Evolutionary conservation across 768 basidiomycete genomes (phyloP), one percentile per base, ranked within the genome.

Genomic region (Sistotremastrum niveocremeum): DNA sequence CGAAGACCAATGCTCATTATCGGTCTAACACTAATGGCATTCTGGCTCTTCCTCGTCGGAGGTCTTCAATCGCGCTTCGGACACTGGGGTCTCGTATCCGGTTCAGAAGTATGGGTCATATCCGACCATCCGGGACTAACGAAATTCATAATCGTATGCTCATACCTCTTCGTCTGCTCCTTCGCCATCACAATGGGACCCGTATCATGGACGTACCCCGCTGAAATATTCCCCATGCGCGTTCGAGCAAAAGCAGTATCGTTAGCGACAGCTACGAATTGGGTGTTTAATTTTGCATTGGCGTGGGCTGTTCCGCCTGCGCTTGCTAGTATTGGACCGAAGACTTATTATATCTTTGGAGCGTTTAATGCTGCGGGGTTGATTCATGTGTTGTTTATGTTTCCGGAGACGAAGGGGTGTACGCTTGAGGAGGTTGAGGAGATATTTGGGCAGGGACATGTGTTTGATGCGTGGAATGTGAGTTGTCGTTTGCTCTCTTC

Each of bases 361-460:
- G 63, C 80, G 7, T 84, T 84, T 73, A 82, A 83, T 67, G 76
- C 81, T 48, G 75, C 77, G 1, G 79, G 76, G 1, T 79, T 71
- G 58, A 63, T 84, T 44, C 82, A 84, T 53, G 66, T 85, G 49
- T 65, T 80, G 56, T 84, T 86, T 71, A 79, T 80, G 71, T 86
- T 74, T 70, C 84, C 83, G 8, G 84, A 86, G 61, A 84, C 82
- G 3, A 76, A 77, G 9, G 76, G 77, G 4, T 70, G 81, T 0
- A 74, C 79, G 3, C 72, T 87, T 6, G 84, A 87, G 61, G 84
- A 87, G 60, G 71, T 86, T 37, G 84, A 87, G 57, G 83, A 79
- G 4, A 73, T 86, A 51, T 86, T 87, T 66, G 62, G 66, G 4
- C 73, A 78, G 52, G 81, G 81, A 0, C 75, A 86, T 52, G 57